Conservation (phyloP, 352 stramenopile genomes). For the Globisporangium camurandrum region DNA sequence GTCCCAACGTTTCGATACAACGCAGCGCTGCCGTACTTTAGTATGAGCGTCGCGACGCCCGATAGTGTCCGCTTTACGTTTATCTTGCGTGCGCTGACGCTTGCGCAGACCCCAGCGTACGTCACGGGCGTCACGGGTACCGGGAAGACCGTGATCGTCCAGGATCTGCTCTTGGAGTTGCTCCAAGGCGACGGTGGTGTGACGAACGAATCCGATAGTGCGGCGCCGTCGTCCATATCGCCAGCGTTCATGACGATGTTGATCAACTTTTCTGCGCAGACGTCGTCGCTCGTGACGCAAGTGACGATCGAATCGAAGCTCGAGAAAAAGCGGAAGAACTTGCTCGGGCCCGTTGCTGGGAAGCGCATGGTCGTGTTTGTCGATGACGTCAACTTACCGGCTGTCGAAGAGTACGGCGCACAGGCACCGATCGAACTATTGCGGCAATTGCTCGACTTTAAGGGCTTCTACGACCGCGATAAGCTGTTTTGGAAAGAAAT, state of each 20-base stretch:
- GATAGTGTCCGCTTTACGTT: slow-evolving; percentile 70
- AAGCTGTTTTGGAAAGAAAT: slow-evolving; percentile 98
- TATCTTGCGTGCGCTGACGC: slow-evolving; percentile 40
- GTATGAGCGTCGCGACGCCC: slow-evolving; percentile 74
- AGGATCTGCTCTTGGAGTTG: slow-evolving; percentile 63
- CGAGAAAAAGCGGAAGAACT: slow-evolving; percentile 93
- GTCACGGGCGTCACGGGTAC: slow-evolving; percentile 86
- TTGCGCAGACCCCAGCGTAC: slow-evolving; percentile 76
- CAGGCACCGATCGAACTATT: slow-evolving; percentile 92
- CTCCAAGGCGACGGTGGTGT: slow-evolving; percentile 15
- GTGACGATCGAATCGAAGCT: slow-evolving; percentile 90
- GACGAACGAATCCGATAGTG: slow-evolving; percentile 13
- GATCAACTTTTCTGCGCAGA: slow-evolving; percentile 92
- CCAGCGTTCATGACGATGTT: slow-evolving; percentile 68
- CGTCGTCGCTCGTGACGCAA: slow-evolving; percentile 84
- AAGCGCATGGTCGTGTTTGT: slow-evolving; percentile 92
- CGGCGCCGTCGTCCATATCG: slow-evolving; percentile 10
- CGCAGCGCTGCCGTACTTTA: slow-evolving; percentile 49
- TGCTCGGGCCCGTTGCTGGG: slow-evolving; percentile 83
- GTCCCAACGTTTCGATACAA: slow-evolving; percentile 70
- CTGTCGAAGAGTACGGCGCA: slow-evolving; percentile 92
- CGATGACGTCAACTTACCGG: slow-evolving; percentile 93
- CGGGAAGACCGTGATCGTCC: slow-evolving; percentile 85
- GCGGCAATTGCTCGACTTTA: slow-evolving; percentile 92
- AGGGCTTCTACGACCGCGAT: slow-evolving; percentile 94